phyloP scores from a whole-genome alignment of 2,329 filamentous ascomycete genomes.

The Seiridium cupressi region DNA sequence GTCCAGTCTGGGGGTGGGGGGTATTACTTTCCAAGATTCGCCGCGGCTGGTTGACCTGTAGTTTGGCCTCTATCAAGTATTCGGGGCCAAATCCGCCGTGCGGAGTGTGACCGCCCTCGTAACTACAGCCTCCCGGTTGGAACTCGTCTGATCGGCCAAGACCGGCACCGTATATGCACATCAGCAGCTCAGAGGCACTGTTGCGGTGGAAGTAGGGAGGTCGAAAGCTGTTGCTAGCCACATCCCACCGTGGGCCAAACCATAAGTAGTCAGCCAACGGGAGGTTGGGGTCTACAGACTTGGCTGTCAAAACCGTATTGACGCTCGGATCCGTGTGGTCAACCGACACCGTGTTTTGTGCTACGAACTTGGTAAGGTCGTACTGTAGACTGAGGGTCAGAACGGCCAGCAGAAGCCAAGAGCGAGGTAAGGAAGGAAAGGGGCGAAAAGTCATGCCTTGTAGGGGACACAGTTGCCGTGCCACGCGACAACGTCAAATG shows the following conservation, averaged over 20 bases:
- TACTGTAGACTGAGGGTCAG: slow-evolving; percentile 19
- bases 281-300: slow-evolving; percentile 45
- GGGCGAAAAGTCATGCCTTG: slow-evolving; percentile 22
- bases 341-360: slow-evolving; percentile 50
- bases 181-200: slow-evolving; percentile 45
- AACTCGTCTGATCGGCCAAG: not conserved
- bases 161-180: slow-evolving; percentile 25
- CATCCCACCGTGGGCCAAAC: slow-evolving; percentile 58
- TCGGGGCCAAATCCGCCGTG: not conserved
- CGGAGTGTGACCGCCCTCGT: not conserved
- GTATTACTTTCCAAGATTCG: not conserved
- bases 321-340: slow-evolving; percentile 60
- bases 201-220: slow-evolving; percentile 56
- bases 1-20: not conserved
- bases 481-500: slow-evolving; percentile 63
- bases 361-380: slow-evolving; percentile 47
- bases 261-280: slow-evolving; percentile 57
- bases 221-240: slow-evolving; percentile 52
- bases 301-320: slow-evolving; percentile 56
- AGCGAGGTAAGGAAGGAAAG: not conserved
- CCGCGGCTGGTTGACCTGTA: not conserved
- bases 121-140: not conserved
- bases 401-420: not conserved
- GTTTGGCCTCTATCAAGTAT: not conserved
- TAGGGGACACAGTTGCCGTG: slow-evolving; percentile 57